Evolutionary conservation across 2,329 filamentous ascomycete species (phyloP), one percentile per base, ranked within the genome.

Genomic region (Drechslera avenae): DNA sequence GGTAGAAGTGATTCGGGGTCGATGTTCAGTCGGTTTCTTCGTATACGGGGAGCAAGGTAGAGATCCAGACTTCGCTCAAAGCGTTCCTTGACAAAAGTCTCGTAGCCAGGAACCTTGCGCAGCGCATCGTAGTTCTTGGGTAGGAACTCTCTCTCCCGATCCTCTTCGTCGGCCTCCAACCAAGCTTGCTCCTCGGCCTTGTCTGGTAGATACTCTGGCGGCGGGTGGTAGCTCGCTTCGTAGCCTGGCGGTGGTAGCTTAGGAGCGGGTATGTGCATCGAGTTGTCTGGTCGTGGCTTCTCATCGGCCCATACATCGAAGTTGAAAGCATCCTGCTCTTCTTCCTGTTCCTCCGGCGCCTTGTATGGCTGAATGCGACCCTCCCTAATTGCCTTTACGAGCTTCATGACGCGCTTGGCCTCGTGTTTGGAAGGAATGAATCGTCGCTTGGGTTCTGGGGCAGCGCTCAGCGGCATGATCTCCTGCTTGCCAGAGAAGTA

Each of bases 241-340:
- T 96, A 97, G 44, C 91, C 91, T 21, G 94, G 94, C 31, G 94
- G 93, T 21, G 93, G 86, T 41, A 95, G 81, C 73, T 99, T 99
- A 4, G 94, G 94, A 1, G 94, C 93, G 13, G 94, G 89, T 46
- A 97, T 88, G 68, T 97, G 90, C 92, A 97, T 97, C 30, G 89
- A 81, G 73, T 97, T 90, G 54, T 92, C 88, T 28, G 89, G 85
- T 62, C 88, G 83, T 9, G 90, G 85, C 62, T 88, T 84, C 74
- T 99, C 93, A 67, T 97, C 90, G 46, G 93, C 91, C 94, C 94
- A 99, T 46, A 99, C 84, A 69, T 99, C 94, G 68, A 91, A 96
- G 66, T 83, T 55, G 39, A 52, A 83, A 33, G 88, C 80, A 46
- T 89, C 86, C 52, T 89, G 86, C 41, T 88, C 83, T 44, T 89